Conservation (phyloP, 2,329 filamentous ascomycete genomes). For the Neofusicoccum parvum region DNA sequence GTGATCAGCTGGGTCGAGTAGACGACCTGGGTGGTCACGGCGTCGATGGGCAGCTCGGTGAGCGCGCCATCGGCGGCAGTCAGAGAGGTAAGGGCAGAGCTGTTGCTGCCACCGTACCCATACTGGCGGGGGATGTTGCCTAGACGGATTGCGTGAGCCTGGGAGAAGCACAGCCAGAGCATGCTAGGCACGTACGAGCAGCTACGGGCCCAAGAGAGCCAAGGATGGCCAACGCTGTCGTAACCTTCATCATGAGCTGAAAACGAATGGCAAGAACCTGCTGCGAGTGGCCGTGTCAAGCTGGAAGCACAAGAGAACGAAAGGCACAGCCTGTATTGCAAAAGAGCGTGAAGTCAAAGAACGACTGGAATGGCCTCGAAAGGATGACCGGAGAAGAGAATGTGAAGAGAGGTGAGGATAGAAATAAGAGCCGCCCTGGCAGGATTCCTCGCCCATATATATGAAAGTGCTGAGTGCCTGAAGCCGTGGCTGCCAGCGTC, state of each 20-base stretch:
- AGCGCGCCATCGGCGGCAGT: not conserved
- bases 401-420: not conserved
- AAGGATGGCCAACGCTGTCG: constrained; percentile 7
- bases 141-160: not conserved
- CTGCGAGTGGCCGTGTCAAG: not conserved
- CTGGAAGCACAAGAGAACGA: not conserved
- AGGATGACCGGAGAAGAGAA: not conserved
- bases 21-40: constrained; percentile 4
- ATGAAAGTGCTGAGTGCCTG: constrained; percentile 4
- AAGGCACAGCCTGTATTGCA: constrained; percentile 13
- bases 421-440: not conserved
- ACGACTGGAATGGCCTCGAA: constrained; percentile 9
- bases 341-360: constrained; percentile 13
- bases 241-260: constrained; percentile 4
- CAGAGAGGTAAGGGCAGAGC: not conserved
- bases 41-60: not conserved
- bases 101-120: too few relatives aligned
- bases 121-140: not conserved
- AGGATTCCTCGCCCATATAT: constrained; percentile 4
- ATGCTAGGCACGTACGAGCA: constrained; percentile 2
- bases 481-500: not conserved
- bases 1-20: constrained; percentile 18
- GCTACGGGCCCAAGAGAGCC: constrained; percentile 4
- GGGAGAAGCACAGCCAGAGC: not conserved
- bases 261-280: not conserved